phyloP scores from a whole-genome alignment of 129 eudicot genomes.

The Heracleum sosnowskyi region DNA sequence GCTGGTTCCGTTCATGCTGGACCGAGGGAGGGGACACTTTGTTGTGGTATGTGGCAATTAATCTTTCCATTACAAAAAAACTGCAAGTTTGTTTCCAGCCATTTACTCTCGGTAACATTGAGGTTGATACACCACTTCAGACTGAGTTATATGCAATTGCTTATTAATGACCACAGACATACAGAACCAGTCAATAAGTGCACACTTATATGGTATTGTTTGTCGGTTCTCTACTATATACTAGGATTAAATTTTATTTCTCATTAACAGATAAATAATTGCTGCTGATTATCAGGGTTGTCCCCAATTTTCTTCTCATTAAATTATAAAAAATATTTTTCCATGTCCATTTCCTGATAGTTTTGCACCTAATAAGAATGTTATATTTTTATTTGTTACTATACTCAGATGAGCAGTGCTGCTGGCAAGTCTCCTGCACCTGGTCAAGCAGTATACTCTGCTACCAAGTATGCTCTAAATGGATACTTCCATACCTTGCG shows the following conservation, averaged over 20 bases:
- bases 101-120: neutral
- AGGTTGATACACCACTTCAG: neutral
- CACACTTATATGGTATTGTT: neutral
- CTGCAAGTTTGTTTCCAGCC: neutral
- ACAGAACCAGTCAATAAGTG: neutral
- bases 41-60: constrained; percentile 68
- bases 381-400: constrained; percentile 11
- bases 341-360: neutral
- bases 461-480: constrained; percentile 80
- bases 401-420: constrained; percentile 93
- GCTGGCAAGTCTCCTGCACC: constrained; percentile 98
- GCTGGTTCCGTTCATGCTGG: constrained; percentile 81
- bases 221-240: neutral
- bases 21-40: constrained; percentile 84
- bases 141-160: neutral
- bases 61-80: neutral
- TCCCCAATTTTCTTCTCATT: neutral
- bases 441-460: constrained; percentile 92
- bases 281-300: neutral
- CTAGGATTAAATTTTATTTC: neutral
- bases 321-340: neutral
- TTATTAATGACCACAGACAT: neutral
- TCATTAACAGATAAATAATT: neutral
- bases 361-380: neutral
- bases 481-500: constrained; percentile 90